Evolutionary conservation across 371 early-diverging fungal species (phyloP).

Genomic region (Mucor lusitanicus): DNA sequence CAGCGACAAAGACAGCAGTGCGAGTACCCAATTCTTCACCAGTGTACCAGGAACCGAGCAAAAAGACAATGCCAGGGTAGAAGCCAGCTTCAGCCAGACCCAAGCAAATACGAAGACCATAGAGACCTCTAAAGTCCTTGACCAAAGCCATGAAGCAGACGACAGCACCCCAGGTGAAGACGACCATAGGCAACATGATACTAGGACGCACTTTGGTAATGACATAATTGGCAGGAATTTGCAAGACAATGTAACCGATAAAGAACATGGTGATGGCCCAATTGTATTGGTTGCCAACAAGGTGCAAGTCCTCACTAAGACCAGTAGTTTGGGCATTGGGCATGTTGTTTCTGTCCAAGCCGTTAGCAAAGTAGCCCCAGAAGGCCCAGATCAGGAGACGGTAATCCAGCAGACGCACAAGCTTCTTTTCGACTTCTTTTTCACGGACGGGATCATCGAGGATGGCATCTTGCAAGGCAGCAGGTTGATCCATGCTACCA

Average conservation of each 20-base stretch:
- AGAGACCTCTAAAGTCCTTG: conserved; percentile 44
- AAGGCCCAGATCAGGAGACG: conserved; percentile 71
- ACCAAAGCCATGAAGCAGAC: conserved; percentile 61
- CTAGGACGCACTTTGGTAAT: conserved; percentile 56
- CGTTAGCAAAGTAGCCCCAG: conserved; percentile 71
- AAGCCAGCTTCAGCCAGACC: conserved; percentile 73
- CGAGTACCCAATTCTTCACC: conserved; percentile 74
- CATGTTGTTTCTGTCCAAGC: conserved; percentile 80
- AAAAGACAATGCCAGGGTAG: conserved; percentile 74
- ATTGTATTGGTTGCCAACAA: conserved; percentile 54
- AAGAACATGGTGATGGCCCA: conserved; percentile 71
- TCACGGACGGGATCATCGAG: not conserved
- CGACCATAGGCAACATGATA: conserved; percentile 59
- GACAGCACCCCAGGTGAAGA: conserved; percentile 67
- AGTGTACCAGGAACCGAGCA: conserved; percentile 79
- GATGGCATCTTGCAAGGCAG: conserved; percentile 8
- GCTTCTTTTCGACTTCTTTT: conserved; percentile 31
- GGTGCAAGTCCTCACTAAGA: conserved; percentile 50
- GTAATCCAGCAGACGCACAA: conserved; percentile 68
- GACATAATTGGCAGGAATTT: conserved; percentile 51
- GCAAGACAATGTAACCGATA: conserved; percentile 70
- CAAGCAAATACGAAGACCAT: conserved; percentile 64
- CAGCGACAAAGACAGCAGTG: conserved; percentile 67
- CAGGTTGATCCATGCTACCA: conserved; percentile 3
- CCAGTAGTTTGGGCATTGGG: conserved; percentile 58